Base-by-base conservation (phyloP, 2,329 filamentous ascomycete genomes). In the Ophiostoma populinum region DNA sequence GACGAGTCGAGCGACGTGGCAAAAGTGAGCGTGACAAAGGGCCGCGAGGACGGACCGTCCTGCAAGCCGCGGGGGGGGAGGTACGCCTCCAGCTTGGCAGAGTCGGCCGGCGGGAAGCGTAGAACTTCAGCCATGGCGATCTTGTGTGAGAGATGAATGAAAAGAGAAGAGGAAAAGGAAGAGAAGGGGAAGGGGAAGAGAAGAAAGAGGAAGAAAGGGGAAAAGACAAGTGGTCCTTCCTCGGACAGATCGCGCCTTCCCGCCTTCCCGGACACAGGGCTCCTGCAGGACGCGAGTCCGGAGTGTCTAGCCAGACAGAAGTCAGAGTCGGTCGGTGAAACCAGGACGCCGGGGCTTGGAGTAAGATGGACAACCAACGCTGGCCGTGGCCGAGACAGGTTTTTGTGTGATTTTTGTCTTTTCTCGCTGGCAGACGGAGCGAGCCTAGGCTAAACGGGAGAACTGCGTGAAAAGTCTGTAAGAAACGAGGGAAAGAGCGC, bases 1-100 rank as follows among this genome's bases (percentile, higher is more conserved):
- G 75, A 70, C 26, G 79, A 77, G 58, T 95, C 87, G 45, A 98
- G 75, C 4, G 86, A 94, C 6, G 77, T 79, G 16, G 90, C 87
- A 55, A 86, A 95, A 10, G 87, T 94, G 26, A 94, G 64, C 2
- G 86, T 94, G 33, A 83, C 67, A 50, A 67, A 70, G 9, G 62
- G 61, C 8, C 51, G 49, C n/a, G 32, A 17, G 17, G 30, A 10
- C 7, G 3, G 5, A 11, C 9, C 10, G 11, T n/a, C 5, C 15
- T 17, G 18, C 11, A 3, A 25, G 2, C 18, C 34, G 6, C 13
- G 32, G 15, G 33, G 35, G 20, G 48, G 45, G 34, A 51, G 44
- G 30, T 47, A 40, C 17, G 43, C 10, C 40, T 42, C 43, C 16
- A 50, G 37, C 16, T 42, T 43, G 39, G 42, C 36, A 18, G 47